Evolutionary conservation across 179 eudicot genomes (phyloP).

Genomic region (Heliamphora pulchella): DNA sequence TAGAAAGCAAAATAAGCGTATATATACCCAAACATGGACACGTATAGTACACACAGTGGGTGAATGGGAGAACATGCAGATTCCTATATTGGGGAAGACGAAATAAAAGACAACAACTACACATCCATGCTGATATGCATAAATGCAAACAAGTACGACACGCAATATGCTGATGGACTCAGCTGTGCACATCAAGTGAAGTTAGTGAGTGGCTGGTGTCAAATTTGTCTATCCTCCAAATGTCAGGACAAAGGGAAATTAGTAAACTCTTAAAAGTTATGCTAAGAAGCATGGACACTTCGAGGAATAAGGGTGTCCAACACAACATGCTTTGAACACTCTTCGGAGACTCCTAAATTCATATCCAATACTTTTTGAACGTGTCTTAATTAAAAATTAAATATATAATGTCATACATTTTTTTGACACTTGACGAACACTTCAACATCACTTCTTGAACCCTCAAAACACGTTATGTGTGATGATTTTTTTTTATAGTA

Average conservation of each 20-base stretch:
- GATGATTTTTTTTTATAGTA: too few species aligned
- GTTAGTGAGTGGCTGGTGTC: background rate
- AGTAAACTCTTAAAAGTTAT: background rate
- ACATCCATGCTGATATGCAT: background rate
- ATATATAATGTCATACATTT: too few species aligned
- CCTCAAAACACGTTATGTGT: too few species aligned
- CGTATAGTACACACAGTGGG: background rate
- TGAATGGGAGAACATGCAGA: background rate
- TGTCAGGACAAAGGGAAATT: background rate
- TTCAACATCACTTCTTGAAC: too few species aligned
- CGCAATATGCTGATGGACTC: background rate
- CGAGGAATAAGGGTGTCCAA: too few species aligned
- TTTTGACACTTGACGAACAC: too few species aligned
- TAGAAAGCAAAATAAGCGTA: background rate
- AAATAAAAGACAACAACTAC: background rate
- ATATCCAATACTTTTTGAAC: too few species aligned
- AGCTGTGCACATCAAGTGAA: background rate
- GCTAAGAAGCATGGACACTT: too few species aligned
- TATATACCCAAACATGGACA: background rate
- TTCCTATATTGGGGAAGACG: background rate
- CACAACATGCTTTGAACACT: too few species aligned
- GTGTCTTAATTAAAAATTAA: too few species aligned
- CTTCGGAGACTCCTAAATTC: too few species aligned
- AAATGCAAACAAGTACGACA: background rate
- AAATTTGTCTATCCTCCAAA: background rate